These are phyloP conservation scores for Xylaria sp. DNA, from an alignment of 2,329 filamentous ascomycete species.

Conservation along the genomic window DNA sequence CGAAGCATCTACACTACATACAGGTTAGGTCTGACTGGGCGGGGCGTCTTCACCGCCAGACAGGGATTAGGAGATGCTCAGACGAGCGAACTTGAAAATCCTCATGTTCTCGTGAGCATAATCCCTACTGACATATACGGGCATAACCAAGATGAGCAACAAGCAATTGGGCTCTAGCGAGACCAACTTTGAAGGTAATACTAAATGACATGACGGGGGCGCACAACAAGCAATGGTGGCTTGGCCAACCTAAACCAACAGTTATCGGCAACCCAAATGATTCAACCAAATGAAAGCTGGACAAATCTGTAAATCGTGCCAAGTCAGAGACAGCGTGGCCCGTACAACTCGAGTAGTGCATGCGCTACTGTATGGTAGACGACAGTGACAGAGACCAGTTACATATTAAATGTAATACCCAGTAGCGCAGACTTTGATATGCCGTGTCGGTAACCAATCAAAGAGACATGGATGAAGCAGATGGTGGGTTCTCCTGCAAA, in stretches of 20 bases:
- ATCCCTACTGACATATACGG: not conserved
- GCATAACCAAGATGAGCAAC: not conserved
- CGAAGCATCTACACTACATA: not conserved
- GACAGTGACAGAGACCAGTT: not conserved
- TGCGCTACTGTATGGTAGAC: not conserved
- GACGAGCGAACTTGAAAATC: slow-evolving; percentile 18
- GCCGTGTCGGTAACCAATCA: slow-evolving; percentile 33
- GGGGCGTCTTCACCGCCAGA: slow-evolving; percentile 27
- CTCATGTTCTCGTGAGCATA: slow-evolving; percentile 22
- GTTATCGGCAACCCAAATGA: not conserved
- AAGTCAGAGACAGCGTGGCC: slow-evolving; percentile 2
- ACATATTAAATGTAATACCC: not conserved
- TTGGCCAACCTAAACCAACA: not conserved
- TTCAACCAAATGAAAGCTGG: not conserved
- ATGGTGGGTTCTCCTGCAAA: not conserved
- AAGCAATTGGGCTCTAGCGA: not conserved
- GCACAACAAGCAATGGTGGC: not conserved
- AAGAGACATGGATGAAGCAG: not conserved
- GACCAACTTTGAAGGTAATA: too few species aligned
- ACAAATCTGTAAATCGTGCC: not conserved
- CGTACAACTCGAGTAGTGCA: not conserved
- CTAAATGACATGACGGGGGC: too few species aligned
- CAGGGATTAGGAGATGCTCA: slow-evolving; percentile 20
- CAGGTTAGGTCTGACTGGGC: slow-evolving; percentile 4
- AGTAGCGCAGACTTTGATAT: slow-evolving; percentile 21